These are phyloP conservation scores for Syzygium grande DNA, from an alignment of 345 rosid genomes.

Conservation along the genomic window DNA sequence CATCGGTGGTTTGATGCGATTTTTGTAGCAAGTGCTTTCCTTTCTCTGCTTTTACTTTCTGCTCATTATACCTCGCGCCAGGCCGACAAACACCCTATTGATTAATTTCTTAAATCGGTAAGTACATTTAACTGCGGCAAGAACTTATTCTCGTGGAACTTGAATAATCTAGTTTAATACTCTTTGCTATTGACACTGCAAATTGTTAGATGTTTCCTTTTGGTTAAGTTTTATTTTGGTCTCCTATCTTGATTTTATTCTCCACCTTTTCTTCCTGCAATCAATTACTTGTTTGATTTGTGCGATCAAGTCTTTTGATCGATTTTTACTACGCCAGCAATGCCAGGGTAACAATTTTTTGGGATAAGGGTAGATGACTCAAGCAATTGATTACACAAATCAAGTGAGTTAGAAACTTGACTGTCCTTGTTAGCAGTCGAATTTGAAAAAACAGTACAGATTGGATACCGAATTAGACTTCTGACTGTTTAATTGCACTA, in stretches of 20 bases:
- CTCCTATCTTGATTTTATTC: not conserved
- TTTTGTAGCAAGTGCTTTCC: slow-evolving; percentile 92
- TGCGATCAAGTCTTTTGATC: not conserved
- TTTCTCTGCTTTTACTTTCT: slow-evolving; percentile 82
- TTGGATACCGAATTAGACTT: not conserved
- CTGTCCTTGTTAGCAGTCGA: not conserved
- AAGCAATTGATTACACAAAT: not conserved
- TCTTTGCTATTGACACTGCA: not conserved
- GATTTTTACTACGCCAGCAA: not conserved
- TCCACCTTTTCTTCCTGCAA: not conserved
- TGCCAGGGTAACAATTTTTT: not conserved
- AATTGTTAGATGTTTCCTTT: not conserved
- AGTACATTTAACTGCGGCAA: not conserved
- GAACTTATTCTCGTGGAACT: not conserved
- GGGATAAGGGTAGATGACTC: not conserved
- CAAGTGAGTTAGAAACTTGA: not conserved
- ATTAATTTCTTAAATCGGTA: slow-evolving; percentile 14
- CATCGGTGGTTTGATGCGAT: slow-evolving; percentile 98
- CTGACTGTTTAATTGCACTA: not conserved
- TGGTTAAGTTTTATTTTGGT: not conserved
- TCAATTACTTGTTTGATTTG: not conserved
- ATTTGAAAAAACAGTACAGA: not conserved
- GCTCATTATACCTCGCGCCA: slow-evolving; percentile 97
- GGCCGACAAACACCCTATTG: slow-evolving; percentile 90
- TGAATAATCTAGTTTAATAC: not conserved